Evolutionary conservation across 495 filamentous ascomycete species (phyloP).

Genomic region (Annulohypoxylon stygium): DNA sequence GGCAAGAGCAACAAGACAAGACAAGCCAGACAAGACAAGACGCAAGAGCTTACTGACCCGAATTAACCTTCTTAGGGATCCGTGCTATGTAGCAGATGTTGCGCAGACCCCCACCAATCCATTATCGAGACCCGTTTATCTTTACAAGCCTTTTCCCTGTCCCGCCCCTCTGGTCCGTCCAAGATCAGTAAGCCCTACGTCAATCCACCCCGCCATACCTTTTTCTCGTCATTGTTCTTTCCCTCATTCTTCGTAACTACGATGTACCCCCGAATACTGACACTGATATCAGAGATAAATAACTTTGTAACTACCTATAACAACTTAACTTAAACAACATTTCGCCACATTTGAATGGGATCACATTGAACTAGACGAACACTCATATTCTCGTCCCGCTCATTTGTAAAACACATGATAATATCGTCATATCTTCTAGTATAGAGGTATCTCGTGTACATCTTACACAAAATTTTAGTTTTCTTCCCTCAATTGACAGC

Average conservation of each 20-base stretch:
- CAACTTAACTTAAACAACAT: slow-evolving; percentile 10
- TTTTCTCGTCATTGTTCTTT: slow-evolving; percentile 14
- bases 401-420: neutral
- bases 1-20: neutral
- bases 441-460: slow-evolving; percentile 25
- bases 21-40: no score
- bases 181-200: slow-evolving; percentile 45
- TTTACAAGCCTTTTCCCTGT: slow-evolving; percentile 36
- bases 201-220: slow-evolving; percentile 43
- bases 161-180: slow-evolving; percentile 44
- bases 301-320: slow-evolving; percentile 2
- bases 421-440: neutral
- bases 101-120: slow-evolving; percentile 38
- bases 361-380: slow-evolving; percentile 1
- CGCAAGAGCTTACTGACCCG: neutral
- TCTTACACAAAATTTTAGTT: slow-evolving; percentile 3
- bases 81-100: slow-evolving; percentile 24
- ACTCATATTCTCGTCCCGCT: slow-evolving; percentile 1
- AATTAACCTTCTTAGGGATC: slow-evolving; percentile 5
- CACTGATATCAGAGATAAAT: neutral
- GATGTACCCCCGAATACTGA: slow-evolving; percentile 18
- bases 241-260: slow-evolving; percentile 18
- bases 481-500: slow-evolving; percentile 8
- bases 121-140: slow-evolving; percentile 18
- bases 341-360: slow-evolving; percentile 10